These are phyloP conservation scores for Syzygium aqueum DNA, from an alignment of 345 rosid species.

Conservation along the genomic window DNA sequence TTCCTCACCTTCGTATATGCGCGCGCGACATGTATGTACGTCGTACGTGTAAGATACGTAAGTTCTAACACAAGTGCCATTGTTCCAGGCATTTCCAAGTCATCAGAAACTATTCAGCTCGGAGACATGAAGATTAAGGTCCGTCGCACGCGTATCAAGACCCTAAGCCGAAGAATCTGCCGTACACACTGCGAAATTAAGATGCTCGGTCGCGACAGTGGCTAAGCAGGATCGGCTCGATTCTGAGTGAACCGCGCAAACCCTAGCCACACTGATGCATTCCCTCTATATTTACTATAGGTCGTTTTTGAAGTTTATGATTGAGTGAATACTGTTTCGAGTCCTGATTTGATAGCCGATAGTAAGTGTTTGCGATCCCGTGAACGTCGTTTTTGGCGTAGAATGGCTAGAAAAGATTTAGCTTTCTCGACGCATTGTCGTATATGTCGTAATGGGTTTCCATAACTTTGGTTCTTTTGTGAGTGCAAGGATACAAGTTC, in stretches of 20 bases:
- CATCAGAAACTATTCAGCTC: neutral
- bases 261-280: neutral
- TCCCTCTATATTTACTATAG: too few relatives aligned
- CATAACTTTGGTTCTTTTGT: neutral
- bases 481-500: neutral
- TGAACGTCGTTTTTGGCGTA: neutral
- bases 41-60: neutral
- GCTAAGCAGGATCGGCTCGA: neutral
- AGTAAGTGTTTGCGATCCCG: neutral
- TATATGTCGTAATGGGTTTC: neutral
- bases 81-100: neutral
- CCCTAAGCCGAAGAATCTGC: neutral
- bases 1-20: neutral
- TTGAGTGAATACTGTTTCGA: neutral
- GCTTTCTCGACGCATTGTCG: neutral
- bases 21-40: neutral
- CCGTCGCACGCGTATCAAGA: neutral
- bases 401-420: neutral
- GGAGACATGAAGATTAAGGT: neutral
- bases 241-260: neutral
- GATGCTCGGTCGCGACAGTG: neutral
- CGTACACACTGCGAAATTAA: neutral
- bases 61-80: neutral
- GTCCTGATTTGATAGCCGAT: neutral
- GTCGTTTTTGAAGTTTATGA: neutral